Evolutionary conservation across 2,329 filamentous ascomycete species (phyloP), one percentile per base, ranked within the genome.

Genomic region (Fusarium pininemorale): DNA sequence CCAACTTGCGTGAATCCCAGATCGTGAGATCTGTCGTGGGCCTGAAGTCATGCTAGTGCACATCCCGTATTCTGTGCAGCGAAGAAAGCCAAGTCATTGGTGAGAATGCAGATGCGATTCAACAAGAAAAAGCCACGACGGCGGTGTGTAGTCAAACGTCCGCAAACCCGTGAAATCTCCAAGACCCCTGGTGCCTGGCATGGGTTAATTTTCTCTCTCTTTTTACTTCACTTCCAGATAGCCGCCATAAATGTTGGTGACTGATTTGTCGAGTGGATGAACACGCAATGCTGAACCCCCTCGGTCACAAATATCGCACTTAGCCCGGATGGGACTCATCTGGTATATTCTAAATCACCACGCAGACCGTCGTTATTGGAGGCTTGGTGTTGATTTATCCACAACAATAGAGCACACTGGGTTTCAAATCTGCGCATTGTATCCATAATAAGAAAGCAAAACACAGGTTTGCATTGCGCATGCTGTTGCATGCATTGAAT

Each of bases 1-100:
- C 69, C 47, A 75, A 70, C 64, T 65, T 69, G 59, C 13, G 65
- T 54, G 56, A 64, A 69, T 75, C 66, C 69, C 37, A 77, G 75
- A 77, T 77, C 74, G 64, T 51, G 63, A 67, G 75, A 77, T 77
- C 75, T 70, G 64, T 41, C 53, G 45, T 47, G 62, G 62, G 63
- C 28, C 64, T 72, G 63, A 69, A 75, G 64, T 69, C 30, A 64
- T 69, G 59, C 64, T 75, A 75, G 72, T 63, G 61, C 57, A 63
- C 61, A 73, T 66, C 61, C 48, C 56, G 60, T 72, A 54, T 75
- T 74, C 63, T 71, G 56, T 74, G 55, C 62, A 74, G 56, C 26
- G 55, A 69, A 56, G 45, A 57, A 58, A 54, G 64, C 60, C 59
- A 60, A 54, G 56, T 44, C 45, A 68, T 74, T 74, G 70, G 71